A percentile compares a stretch with the other conserved stretches of the same genome.
Conservation (phyloP, 1,284 basidiomycete genomes). For the Wallemia ichthyophaga region DNA sequence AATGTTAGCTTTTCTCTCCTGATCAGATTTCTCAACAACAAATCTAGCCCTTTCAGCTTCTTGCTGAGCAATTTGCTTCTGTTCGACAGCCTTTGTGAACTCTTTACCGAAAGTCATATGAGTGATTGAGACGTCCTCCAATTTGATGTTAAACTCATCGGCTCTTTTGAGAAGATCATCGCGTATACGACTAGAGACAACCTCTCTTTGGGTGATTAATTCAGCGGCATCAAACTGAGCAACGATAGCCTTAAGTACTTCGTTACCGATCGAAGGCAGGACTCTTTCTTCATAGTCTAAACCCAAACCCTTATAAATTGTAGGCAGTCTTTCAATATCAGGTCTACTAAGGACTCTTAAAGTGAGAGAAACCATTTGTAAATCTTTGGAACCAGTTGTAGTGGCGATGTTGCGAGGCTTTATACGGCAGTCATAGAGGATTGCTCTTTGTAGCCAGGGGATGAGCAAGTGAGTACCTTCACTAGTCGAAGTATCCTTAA, state of each 20-base stretch:
- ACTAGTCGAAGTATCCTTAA: constrained; percentile 49
- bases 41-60: constrained; percentile 97
- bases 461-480: constrained; percentile 97
- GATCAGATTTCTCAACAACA: constrained; percentile 95
- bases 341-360: constrained; percentile 84
- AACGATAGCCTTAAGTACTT: constrained; percentile 90
- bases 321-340: constrained; percentile 57
- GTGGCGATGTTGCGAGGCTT: constrained; percentile 97
- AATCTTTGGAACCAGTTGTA: constrained; percentile 73
- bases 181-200: constrained; percentile 67
- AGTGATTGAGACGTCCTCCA: constrained; percentile 89
- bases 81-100: constrained; percentile 61
- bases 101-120: constrained; percentile 26
- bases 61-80: constrained; percentile 81
- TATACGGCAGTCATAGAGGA: constrained; percentile 89
- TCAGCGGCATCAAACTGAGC: constrained; percentile 98
- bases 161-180: constrained; percentile 77
- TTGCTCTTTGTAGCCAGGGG: constrained; percentile 80
- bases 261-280: constrained; percentile 43
- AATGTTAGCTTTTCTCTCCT: constrained; percentile 93
- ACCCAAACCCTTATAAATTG: constrained; percentile 83
- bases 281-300: constrained; percentile 88
- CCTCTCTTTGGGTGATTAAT: constrained; percentile 37
- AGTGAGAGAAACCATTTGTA: constrained; percentile 94
- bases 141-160: constrained; percentile 75